Evolutionary conservation across 2,329 filamentous ascomycete species (phyloP).

Genomic region (Thielaviopsis ethacetica): DNA sequence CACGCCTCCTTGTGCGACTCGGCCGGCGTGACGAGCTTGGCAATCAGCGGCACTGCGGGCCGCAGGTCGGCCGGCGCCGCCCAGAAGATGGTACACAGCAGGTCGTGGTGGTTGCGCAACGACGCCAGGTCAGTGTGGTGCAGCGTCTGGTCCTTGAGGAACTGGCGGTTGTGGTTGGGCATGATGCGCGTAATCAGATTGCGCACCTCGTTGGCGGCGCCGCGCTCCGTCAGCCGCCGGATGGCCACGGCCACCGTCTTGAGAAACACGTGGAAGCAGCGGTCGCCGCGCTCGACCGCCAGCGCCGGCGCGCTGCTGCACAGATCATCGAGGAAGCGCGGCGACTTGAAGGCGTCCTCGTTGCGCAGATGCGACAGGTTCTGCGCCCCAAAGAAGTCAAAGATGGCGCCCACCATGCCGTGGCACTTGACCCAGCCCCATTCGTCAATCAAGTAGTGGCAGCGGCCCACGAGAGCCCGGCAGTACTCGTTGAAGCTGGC

Average conservation of each 20-base stretch:
- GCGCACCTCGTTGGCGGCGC: slow-evolving; percentile 36
- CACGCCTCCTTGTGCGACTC: slow-evolving; percentile 51
- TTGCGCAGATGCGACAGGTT: slow-evolving; percentile 46
- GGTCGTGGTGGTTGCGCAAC: slow-evolving; percentile 51
- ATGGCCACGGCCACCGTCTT: slow-evolving; percentile 46
- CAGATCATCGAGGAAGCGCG: slow-evolving; percentile 43
- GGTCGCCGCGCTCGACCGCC: slow-evolving; percentile 35
- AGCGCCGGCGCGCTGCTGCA: slow-evolving; percentile 25
- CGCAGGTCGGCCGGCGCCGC: slow-evolving; percentile 38
- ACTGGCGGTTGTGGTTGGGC: slow-evolving; percentile 49
- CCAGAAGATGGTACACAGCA: slow-evolving; percentile 51
- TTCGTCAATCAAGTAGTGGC: slow-evolving; percentile 44
- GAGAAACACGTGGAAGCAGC: slow-evolving; percentile 51
- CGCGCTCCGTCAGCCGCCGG: slow-evolving; percentile 29
- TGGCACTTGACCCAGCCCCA: slow-evolving; percentile 50
- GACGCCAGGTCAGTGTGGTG: slow-evolving; percentile 45
- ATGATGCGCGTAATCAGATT: slow-evolving; percentile 45
- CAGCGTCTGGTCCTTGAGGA: slow-evolving; percentile 44
- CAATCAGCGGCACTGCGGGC: slow-evolving; percentile 36
- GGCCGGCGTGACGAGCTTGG: slow-evolving; percentile 40
- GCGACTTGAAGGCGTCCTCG: slow-evolving; percentile 45
- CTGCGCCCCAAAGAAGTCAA: slow-evolving; percentile 51
- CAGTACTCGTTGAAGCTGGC: slow-evolving; percentile 52
- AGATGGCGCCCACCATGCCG: slow-evolving; percentile 41
- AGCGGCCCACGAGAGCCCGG: slow-evolving; percentile 40